Evolutionary conservation across 441 rosid genomes (phyloP), one percentile per base, ranked within the genome.

Genomic region (Populus hybrid): DNA sequence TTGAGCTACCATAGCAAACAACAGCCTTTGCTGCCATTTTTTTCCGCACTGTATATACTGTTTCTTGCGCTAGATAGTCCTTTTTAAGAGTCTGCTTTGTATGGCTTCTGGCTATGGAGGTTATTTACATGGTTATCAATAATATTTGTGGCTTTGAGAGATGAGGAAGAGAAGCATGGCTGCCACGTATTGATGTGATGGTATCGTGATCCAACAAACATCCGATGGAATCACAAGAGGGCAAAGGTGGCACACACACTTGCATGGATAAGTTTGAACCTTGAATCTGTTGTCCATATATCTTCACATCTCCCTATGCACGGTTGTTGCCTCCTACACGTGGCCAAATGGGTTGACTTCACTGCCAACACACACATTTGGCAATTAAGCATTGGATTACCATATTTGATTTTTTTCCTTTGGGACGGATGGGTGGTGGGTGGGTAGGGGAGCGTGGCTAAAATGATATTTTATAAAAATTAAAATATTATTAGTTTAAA

Each of bases 11-110:
- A 32, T 83, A 63, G 67, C 85, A 78, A 79, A 81, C 24, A 57
- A 88, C 73, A 0, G 81, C 71, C 11, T 78, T 70, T 10, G 86
- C 82, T 75, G 84, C 89, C 96, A 92, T 92, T 68, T 36, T 73
- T 14, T 24, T 30, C 8, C 16, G 23, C 3, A 4, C 50, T 68
- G 40, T 20, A n/a, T 40, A 10, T 23, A n/a, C 34, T 18, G 63
- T 61, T 42, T 61, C 10, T 10, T 40, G 7, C 21, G 7, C n/a
- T 53, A 18, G 57, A 50, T 53, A 53, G 21, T 53, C 3, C 18
- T 50, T 42, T 50, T 53, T 53, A 53, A 18, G 61, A 18, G 21
- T 16, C 8, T 53, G 61, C 8, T 18, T 18, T 53, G n/a, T 50
- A 16, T 16, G 57, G 57, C 57, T 46, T 14, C 57, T 50, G n/a